These are phyloP conservation scores for Grigorovia jiainica DNA, from an alignment of 805 yeast species.

Conservation along the genomic window DNA sequence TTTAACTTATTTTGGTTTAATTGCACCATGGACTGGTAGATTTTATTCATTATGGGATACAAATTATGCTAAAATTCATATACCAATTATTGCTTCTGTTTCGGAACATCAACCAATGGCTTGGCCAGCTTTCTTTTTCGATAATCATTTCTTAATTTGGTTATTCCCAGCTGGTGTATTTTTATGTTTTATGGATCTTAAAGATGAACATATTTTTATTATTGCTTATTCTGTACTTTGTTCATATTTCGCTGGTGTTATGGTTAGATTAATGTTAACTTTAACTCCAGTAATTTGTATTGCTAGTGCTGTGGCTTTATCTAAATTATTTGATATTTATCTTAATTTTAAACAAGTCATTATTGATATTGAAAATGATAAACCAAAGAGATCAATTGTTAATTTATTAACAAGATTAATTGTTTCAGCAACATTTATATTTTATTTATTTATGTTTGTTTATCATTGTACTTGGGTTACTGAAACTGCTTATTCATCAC, in stretches of 20 bases:
- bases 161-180: conserved; percentile 97
- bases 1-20: conserved; percentile 82
- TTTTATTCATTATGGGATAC: conserved; percentile 98
- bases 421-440: conserved; percentile 58
- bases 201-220: conserved; percentile 87
- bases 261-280: conserved; percentile 96
- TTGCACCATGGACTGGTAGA: conserved; percentile 99
- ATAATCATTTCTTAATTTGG: conserved; percentile 89
- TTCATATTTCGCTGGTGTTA: conserved; percentile 96
- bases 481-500: conserved; percentile 89
- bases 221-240: conserved; percentile 88
- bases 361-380: not conserved
- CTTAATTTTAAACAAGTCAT: conserved; percentile 39
- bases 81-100: conserved; percentile 97
- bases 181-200: conserved; percentile 77
- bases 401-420: conserved; percentile 44
- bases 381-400: conserved; percentile 5
- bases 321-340: conserved; percentile 76
- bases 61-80: conserved; percentile 92
- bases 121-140: conserved; percentile 97
- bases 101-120: conserved; percentile 99
- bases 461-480: conserved; percentile 97
- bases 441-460: conserved; percentile 74
- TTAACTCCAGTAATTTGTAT: conserved; percentile 95
- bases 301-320: conserved; percentile 79